These are phyloP conservation scores for Epithele typhae DNA, from an alignment of 768 basidiomycete species.

Conservation along the genomic window DNA sequence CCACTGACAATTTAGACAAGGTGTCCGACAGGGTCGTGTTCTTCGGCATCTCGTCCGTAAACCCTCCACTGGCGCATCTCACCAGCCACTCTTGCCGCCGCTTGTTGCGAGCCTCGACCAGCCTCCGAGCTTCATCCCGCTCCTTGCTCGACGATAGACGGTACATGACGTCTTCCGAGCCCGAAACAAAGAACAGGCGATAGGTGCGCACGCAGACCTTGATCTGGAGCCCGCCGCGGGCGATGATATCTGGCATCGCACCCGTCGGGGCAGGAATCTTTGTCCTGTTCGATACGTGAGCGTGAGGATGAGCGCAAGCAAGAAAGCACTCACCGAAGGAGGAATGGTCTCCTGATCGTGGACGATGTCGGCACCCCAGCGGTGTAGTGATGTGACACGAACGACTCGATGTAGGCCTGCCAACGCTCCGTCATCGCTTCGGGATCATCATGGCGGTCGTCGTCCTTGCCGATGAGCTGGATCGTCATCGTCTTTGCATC, in stretches of 20 bases:
- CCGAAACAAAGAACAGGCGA: conserved; percentile 72
- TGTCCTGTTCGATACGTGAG: not conserved
- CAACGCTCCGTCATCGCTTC: conserved; percentile 74
- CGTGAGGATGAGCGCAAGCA: conserved; percentile 23
- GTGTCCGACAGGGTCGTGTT: too few species aligned
- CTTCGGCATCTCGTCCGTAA: conserved; percentile 2
- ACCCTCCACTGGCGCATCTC: conserved; percentile 12
- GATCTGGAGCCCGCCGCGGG: conserved; percentile 64
- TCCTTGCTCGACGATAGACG: conserved; percentile 40
- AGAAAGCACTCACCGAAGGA: conserved; percentile 48
- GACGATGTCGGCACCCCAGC: conserved; percentile 41
- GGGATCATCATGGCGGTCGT: conserved; percentile 68
- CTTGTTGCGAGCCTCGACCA: conserved; percentile 9
- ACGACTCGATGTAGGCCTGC: conserved; percentile 77
- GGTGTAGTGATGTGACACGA: conserved; percentile 59
- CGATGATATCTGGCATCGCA: conserved; percentile 14
- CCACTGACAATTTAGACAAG: too few species aligned
- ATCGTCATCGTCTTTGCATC: conserved; percentile 64
- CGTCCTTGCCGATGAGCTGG: conserved; percentile 78
- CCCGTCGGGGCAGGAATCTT: conserved; percentile 37
- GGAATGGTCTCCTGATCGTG: conserved; percentile 53
- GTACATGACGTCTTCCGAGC: conserved; percentile 62
- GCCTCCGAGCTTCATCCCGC: conserved; percentile 24
- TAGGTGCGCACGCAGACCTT: conserved; percentile 83
- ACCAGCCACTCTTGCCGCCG: conserved; percentile 24